Evolutionary conservation across 805 yeast genomes (phyloP).

Genomic region (Blastobotrys attinorum): DNA sequence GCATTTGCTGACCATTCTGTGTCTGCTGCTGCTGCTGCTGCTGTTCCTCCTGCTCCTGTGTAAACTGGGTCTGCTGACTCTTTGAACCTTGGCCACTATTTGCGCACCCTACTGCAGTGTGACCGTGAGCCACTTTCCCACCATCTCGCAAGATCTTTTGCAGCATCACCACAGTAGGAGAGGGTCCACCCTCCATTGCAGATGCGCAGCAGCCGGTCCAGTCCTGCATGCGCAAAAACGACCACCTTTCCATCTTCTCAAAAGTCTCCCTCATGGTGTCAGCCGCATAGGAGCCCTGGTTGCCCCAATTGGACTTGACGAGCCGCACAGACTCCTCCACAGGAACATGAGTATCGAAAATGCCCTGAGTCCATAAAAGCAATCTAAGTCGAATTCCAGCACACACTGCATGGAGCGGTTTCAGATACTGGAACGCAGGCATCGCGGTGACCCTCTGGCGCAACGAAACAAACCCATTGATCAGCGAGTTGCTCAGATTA

Average conservation of each 20-base stretch:
- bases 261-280: neutral
- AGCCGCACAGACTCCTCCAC: constrained; percentile 19
- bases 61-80: neutral
- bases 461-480: neutral
- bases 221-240: neutral
- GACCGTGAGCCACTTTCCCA: too few relatives aligned
- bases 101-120: too few relatives aligned
- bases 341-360: constrained; percentile 15
- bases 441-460: neutral
- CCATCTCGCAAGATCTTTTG: neutral
- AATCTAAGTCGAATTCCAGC: constrained; percentile 13
- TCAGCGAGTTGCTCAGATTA: neutral
- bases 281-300: neutral
- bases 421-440: constrained; percentile 15
- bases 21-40: neutral
- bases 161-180: neutral
- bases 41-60: neutral
- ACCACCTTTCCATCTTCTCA: constrained; percentile 1
- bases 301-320: constrained; percentile 22
- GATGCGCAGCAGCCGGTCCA: neutral
- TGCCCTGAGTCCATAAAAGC: constrained; percentile 10
- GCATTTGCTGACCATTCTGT: neutral
- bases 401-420: constrained; percentile 17
- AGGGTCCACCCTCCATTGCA: neutral
- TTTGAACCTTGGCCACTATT: neutral